phyloP scores from a whole-genome alignment of 2,329 filamentous ascomycete genomes.

The Trichoderma sp. region DNA sequence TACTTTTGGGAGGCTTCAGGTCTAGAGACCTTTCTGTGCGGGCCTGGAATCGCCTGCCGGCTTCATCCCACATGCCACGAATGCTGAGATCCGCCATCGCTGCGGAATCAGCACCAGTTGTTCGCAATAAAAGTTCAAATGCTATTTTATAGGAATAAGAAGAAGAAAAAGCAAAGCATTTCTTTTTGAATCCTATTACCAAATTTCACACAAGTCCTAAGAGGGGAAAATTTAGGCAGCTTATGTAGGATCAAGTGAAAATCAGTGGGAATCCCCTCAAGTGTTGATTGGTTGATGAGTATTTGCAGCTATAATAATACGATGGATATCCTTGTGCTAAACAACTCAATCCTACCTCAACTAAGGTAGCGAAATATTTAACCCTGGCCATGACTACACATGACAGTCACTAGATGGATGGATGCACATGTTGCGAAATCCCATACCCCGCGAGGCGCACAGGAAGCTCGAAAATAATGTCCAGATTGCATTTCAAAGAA shows the following conservation, averaged over 20 bases:
- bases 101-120: neutral
- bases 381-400: neutral
- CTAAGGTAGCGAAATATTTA: neutral
- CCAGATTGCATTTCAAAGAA: neutral
- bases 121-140: neutral
- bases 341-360: neutral
- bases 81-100: neutral
- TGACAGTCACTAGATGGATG: neutral
- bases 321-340: neutral
- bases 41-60: neutral
- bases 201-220: neutral
- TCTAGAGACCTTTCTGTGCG: neutral
- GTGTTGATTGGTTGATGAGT: neutral
- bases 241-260: neutral
- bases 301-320: neutral
- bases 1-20: neutral
- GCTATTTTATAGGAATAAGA: neutral
- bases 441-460: neutral
- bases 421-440: neutral
- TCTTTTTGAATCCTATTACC: neutral
- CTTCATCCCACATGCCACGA: neutral
- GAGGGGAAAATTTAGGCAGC: neutral
- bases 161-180: neutral
- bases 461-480: neutral
- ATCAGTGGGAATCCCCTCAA: neutral